phyloP scores from a whole-genome alignment of 1,139 yeast genomes.

The Magnusiomyces suaveolens region DNA sequence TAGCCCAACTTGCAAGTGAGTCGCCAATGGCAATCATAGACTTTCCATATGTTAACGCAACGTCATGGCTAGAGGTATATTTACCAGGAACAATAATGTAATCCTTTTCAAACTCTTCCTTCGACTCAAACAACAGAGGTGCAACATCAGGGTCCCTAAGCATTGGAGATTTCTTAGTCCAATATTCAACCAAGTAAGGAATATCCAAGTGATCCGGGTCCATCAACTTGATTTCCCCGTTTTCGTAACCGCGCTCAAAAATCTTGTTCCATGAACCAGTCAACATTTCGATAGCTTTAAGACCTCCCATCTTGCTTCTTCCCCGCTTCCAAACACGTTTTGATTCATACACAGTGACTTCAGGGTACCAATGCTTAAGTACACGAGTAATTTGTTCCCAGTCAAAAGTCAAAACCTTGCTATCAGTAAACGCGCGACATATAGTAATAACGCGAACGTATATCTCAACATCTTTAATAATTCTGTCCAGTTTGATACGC shows the following conservation, averaged over 20 bases:
- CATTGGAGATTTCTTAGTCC: constrained; percentile 44
- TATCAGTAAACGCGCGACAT: constrained; percentile 44
- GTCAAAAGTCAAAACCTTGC: constrained; percentile 39
- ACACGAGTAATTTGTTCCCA: constrained; percentile 47
- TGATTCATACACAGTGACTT: constrained; percentile 33
- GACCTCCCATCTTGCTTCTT: constrained; percentile 47
- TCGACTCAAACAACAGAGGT: constrained; percentile 32
- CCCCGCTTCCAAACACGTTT: constrained; percentile 54
- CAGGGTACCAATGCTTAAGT: constrained; percentile 25
- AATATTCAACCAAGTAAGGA: constrained; percentile 42
- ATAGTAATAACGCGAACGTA: constrained; percentile 54
- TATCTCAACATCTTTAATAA: constrained; percentile 29
- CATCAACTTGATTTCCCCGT: constrained; percentile 36
- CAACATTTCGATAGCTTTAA: constrained; percentile 44
- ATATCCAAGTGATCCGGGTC: constrained; percentile 45
- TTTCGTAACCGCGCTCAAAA: constrained; percentile 44
- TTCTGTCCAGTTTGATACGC: not conserved
- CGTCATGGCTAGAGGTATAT: constrained; percentile 18
- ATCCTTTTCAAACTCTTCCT: constrained; percentile 4
- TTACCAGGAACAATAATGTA: constrained; percentile 7
- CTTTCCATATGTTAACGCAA: constrained; percentile 12
- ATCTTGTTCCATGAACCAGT: constrained; percentile 51
- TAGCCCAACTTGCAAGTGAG: constrained; percentile 14
- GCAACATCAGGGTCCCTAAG: constrained; percentile 29
- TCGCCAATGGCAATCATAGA: constrained; percentile 29